Base-by-base conservation (phyloP, 1,284 basidiomycete species). In the Abortiporus biennis region DNA sequence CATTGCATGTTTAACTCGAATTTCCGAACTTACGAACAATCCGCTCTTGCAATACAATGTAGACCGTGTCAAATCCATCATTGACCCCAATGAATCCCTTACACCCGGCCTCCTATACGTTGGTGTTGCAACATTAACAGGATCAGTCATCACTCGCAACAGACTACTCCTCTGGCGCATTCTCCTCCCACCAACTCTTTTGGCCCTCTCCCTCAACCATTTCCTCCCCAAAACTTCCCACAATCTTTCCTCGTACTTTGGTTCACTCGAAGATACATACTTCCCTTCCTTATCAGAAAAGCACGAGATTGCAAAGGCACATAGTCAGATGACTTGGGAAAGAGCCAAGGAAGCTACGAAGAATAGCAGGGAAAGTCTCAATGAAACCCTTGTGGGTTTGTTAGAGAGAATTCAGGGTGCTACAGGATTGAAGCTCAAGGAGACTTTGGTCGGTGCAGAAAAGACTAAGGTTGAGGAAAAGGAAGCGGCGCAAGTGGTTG, bases 61-160 rank as follows among this genome's bases (percentile, higher is more conserved):
- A 93, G 91, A 70, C 47, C 81, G 89, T 47, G 70, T 95, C 35
- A 93, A 92, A 63, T 76, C 83, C 4, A 76, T 96, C 53, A 66
- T 89, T 19, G 80, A 88, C 1, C 74, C 80, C 1, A 72, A 85
- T 40, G 93, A 97, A 66, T 70, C 81, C 1, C 74, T 96, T 29
- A 92, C 84, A 4, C 93, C 93, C 1, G 89, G 86, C 15, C 58
- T 86, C 9, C 80, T 94, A 46, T 94, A 93, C 66, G 83, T 92
- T 43, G 89, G 91, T 36, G 78, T 97, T 30, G 83, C 90, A 1
- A 83, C 90, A 3, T 79, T 97, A 36, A 86, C 88, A 1, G 89
- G 87, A 1, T 90, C 89, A 43, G 84, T 97, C 52, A 61, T 96
- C 43, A 79, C 87, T 0, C 83, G 92, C 30, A 85, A 84, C 49